Conservation (phyloP, 2,329 filamentous ascomycete species). For the Ceratocystis variospora region DNA sequence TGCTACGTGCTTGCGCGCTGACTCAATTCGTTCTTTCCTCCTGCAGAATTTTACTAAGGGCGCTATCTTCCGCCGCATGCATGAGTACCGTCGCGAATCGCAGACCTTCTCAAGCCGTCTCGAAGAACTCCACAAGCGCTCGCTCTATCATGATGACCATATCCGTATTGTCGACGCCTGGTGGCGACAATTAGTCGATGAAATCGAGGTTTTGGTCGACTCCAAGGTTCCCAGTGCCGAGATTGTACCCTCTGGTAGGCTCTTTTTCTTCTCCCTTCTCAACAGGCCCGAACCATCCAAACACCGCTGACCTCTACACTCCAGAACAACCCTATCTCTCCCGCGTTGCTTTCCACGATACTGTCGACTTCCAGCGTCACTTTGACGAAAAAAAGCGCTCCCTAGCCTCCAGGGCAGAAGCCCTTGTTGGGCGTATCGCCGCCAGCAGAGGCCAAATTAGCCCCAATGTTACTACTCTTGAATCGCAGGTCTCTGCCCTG, state of each 20-base stretch:
- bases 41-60: constrained; percentile 80
- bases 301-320: neutral
- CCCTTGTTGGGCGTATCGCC: constrained; percentile 48
- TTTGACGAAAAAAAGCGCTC: constrained; percentile 60
- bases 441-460: constrained; percentile 40
- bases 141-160: constrained; percentile 81
- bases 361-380: constrained; percentile 66
- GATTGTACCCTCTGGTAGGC: constrained; percentile 23
- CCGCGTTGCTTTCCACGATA: constrained; percentile 47
- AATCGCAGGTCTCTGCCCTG: constrained; percentile 59
- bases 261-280: neutral
- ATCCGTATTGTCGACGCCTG: constrained; percentile 80
- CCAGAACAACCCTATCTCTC: constrained; percentile 44
- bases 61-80: constrained; percentile 93
- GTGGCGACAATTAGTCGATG: constrained; percentile 53
- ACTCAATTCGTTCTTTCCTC: constrained; percentile 18
- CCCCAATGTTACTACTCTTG: constrained; percentile 58
- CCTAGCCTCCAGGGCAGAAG: constrained; percentile 60
- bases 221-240: neutral
- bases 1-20: constrained; percentile 23
- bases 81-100: constrained; percentile 90
- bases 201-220: constrained; percentile 14
- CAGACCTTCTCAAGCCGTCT: constrained; percentile 66
- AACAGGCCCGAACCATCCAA: constrained; percentile 21
- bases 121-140: constrained; percentile 63